Base-by-base conservation (phyloP, 2,329 filamentous ascomycete genomes). In the Cordyceps cicadae region DNA sequence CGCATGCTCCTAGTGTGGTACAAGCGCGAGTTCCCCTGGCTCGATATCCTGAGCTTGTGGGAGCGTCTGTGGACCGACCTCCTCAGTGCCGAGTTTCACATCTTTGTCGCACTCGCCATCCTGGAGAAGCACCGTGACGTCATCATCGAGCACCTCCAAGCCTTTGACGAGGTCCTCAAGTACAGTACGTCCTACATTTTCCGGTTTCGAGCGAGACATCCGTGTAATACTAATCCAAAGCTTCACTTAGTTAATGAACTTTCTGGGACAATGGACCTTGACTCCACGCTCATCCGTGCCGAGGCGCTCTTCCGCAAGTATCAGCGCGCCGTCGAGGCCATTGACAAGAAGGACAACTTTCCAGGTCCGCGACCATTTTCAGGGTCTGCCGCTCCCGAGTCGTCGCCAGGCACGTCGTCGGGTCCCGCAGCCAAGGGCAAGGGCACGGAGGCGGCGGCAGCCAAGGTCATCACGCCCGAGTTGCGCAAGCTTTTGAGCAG, bases 1-100 rank as follows among this genome's bases (percentile, higher is more conserved):
- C 89, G 94, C 63, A 97, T 97, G 94, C 81, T 99, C 39, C 81
- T 99, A 1, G 94, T 99, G 11, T 99, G 94, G 94, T 99, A 94
- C 75, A 99, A 99, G 79, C 88, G 94, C 53, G 94, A 99, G 74
- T 99, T 99, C 68, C 83, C 86, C 66, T 99, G 93, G 90, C 73
- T 82, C 53, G 92, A 97, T 69, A 85, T 96, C 12, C 77, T 97
- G 39, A 84, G 89, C 19, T 77, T 99, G 4, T 99, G 94, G 94
- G 94, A 99, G 74, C 81, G 84, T 0, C 77, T 97, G 2, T 99
- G 95, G 94, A 97, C 94, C 2, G 94, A 99, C 71, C 94, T 88
- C 67, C 75, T 91, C 63, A 92, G 84, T 69, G 89, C 89, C 67
- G 92, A 90, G 70, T 99, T 97, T 75, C 94, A 97, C 70, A 79